Percentiles rank a stretch among this genome's conserved stretches.
Conservation (phyloP, 2,329 filamentous ascomycete species). For the Didymosphaeria variabile region DNA sequence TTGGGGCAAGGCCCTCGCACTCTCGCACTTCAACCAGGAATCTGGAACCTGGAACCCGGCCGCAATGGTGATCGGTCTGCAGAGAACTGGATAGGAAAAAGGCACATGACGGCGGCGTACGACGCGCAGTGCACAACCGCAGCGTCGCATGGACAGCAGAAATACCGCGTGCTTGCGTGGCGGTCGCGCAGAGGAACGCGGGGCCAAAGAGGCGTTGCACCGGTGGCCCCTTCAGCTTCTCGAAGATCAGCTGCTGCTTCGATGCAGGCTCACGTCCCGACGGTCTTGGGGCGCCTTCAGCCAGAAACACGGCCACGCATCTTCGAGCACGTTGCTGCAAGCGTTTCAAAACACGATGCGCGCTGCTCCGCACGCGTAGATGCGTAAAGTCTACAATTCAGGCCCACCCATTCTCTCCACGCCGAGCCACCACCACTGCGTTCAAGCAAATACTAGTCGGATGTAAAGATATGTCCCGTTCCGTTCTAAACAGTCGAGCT, state of each 20-base stretch:
- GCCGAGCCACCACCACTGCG: not conserved
- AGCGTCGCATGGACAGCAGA: not conserved
- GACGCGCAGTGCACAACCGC: constrained; percentile 4
- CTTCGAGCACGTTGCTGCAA: not conserved
- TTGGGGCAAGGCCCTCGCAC: not conserved
- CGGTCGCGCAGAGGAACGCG: not conserved
- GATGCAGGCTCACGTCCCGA: not conserved
- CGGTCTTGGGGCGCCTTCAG: not conserved
- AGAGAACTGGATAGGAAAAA: constrained; percentile 5
- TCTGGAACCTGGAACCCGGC: not conserved
- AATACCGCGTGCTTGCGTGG: constrained; percentile 2
- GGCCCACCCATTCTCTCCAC: not conserved
- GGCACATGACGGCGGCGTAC: constrained; percentile 1
- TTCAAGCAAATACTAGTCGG: not conserved
- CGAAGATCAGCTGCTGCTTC: constrained; percentile 2
- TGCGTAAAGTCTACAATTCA: not conserved
- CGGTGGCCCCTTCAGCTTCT: constrained; percentile 5
- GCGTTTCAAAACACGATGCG: constrained; percentile 3
- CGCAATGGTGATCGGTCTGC: constrained; percentile 5
- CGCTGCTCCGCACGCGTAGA: not conserved
- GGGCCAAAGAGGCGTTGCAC: not conserved
- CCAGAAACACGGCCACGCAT: constrained; percentile 2
- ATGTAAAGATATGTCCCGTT: not conserved
- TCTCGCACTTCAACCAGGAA: not conserved
- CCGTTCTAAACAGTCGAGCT: not conserved